A percentile compares a stretch with the other conserved stretches of the same genome.
Evolutionary conservation across 2,329 filamentous ascomycete species (phyloP).

Genomic region (Neopestalotiopsis rosae): DNA sequence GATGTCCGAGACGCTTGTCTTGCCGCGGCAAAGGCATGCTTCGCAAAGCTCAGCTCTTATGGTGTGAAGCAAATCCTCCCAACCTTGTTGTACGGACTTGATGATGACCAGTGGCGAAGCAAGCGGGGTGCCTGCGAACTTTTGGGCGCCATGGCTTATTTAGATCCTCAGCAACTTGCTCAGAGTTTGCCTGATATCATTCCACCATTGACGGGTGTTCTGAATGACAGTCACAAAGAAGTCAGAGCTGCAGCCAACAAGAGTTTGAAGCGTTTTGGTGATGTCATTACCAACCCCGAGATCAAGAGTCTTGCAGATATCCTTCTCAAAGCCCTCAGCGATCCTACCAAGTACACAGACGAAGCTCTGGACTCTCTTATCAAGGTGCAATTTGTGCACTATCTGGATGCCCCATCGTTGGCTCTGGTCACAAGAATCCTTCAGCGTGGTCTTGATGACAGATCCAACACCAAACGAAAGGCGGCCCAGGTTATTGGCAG

Average conservation of each 20-base stretch:
- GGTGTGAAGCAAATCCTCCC: conserved; percentile 95
- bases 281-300: conserved; percentile 97
- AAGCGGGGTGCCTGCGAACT: conserved; percentile 98
- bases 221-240: conserved; percentile 99
- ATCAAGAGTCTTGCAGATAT: conserved; percentile 92
- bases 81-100: conserved; percentile 86
- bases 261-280: conserved; percentile 95
- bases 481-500: conserved; percentile 97
- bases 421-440: conserved; percentile 94
- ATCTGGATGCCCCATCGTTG: conserved; percentile 94
- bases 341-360: conserved; percentile 96
- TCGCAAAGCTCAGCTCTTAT: conserved; percentile 90
- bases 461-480: conserved; percentile 95
- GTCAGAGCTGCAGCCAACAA: conserved; percentile 90
- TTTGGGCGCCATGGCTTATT: conserved; percentile 96
- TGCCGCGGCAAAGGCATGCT: conserved; percentile 92
- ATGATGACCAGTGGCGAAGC: conserved; percentile 96
- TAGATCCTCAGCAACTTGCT: conserved; percentile 93
- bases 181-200: conserved; percentile 95
- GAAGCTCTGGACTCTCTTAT: conserved; percentile 92
- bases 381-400: conserved; percentile 98
- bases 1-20: conserved; percentile 94
- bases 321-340: conserved; percentile 93
- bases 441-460: conserved; percentile 87
- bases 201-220: conserved; percentile 87